phyloP scores from a whole-genome alignment of 2,329 filamentous ascomycete genomes.

The Calonectria pseudoreteaudii region DNA sequence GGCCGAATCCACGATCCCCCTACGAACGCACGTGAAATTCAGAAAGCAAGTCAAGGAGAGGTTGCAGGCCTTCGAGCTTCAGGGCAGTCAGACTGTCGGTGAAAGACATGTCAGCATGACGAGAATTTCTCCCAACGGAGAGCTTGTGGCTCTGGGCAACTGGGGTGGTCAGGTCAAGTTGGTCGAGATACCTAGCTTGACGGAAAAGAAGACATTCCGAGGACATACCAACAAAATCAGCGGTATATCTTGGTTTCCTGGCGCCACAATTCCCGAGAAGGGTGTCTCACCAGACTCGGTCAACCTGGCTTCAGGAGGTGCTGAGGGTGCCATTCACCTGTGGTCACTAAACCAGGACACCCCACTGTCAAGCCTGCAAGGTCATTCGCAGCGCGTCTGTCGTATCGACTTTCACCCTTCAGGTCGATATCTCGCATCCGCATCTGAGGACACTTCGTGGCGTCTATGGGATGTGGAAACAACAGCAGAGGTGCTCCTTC shows the following conservation, averaged over 20 bases:
- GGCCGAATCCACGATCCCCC: conserved; percentile 82
- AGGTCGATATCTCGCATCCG: conserved; percentile 88
- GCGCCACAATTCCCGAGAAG: conserved; percentile 78
- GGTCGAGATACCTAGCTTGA: conserved; percentile 84
- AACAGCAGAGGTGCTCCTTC: conserved; percentile 83
- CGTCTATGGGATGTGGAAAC: conserved; percentile 94
- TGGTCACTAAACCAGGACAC: conserved; percentile 92
- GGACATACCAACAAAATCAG: conserved; percentile 92
- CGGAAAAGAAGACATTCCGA: conserved; percentile 79
- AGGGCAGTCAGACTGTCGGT: conserved; percentile 92
- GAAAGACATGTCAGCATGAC: conserved; percentile 93
- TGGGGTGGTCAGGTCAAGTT: conserved; percentile 93
- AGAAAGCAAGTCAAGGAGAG: conserved; percentile 89
- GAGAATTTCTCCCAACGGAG: conserved; percentile 86
- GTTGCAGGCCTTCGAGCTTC: conserved; percentile 86
- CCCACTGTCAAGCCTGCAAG: conserved; percentile 83
- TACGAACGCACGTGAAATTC: conserved; percentile 92
- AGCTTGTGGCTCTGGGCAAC: conserved; percentile 88
- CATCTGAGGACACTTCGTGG: conserved; percentile 97
- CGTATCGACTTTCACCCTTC: conserved; percentile 95
- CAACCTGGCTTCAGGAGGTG: conserved; percentile 91
- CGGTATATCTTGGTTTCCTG: conserved; percentile 90
- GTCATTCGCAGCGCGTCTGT: conserved; percentile 89
- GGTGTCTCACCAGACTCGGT: conserved; percentile 78
- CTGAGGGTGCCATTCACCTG: conserved; percentile 86